These are phyloP conservation scores for Punica granatum DNA, from an alignment of 345 rosid species.

Conservation along the genomic window DNA sequence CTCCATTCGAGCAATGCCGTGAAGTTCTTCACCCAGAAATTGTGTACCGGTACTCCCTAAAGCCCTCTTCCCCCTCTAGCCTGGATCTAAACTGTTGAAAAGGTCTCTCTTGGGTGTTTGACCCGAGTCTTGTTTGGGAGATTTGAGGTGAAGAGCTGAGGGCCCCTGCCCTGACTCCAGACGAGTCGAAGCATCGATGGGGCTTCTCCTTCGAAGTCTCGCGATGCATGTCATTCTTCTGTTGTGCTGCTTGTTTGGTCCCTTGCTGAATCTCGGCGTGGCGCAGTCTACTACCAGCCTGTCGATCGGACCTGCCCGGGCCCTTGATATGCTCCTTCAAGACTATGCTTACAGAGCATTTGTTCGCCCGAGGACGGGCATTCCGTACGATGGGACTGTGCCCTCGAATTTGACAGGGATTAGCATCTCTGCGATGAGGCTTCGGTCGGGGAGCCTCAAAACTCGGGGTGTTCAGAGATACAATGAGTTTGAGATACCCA, in stretches of 20 bases:
- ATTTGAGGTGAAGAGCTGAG: not conserved
- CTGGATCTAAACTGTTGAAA: not conserved
- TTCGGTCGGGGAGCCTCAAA: conserved; percentile 79
- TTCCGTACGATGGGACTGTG: conserved; percentile 39
- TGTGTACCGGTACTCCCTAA: not conserved
- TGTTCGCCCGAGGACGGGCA: conserved; percentile 65
- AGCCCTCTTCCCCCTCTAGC: not conserved
- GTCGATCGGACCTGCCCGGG: conserved; percentile 21
- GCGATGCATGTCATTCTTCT: conserved; percentile 31
- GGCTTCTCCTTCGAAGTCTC: conserved; percentile 51
- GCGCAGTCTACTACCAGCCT: conserved; percentile 24
- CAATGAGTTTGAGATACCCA: conserved; percentile 57
- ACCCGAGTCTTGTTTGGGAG: not conserved
- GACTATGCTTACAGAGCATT: conserved; percentile 70
- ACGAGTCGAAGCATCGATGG: conserved; percentile 38
- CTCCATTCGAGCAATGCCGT: not conserved
- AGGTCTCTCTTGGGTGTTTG: not conserved
- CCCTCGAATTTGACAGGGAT: conserved; percentile 73
- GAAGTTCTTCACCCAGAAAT: not conserved
- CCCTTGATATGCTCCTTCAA: conserved; percentile 84
- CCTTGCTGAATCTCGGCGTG: conserved; percentile 3
- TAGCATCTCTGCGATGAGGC: conserved; percentile 66
- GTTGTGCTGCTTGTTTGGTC: conserved; percentile 12
- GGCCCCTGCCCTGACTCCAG: not conserved
- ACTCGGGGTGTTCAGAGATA: conserved; percentile 38